Conservation (phyloP, 768 basidiomycete species). For the Lentinula detonsa region DNA sequence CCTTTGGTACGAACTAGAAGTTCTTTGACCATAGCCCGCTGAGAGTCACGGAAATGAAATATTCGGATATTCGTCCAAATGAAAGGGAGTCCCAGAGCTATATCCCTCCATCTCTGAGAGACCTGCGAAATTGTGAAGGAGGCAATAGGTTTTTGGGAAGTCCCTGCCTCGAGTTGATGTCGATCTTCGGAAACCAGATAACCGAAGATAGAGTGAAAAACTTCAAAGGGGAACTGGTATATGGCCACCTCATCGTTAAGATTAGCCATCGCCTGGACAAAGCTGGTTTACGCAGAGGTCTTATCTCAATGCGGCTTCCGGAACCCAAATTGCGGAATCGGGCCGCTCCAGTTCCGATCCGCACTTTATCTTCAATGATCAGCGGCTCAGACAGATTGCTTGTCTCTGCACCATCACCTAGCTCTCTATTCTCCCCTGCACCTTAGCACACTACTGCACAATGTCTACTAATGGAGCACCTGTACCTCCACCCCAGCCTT, state of each 20-base stretch:
- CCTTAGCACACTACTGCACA: not conserved
- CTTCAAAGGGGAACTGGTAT: not conserved
- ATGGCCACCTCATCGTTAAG: constrained; percentile 1
- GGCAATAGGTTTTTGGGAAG: not conserved
- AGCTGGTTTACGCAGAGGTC: not conserved
- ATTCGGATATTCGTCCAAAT: constrained; percentile 3
- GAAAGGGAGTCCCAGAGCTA: not conserved
- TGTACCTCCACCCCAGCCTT: constrained; percentile 1
- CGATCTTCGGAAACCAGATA: not conserved
- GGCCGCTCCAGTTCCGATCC: not conserved
- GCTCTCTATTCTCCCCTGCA: not conserved
- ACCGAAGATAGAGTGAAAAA: not conserved
- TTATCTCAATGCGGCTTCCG: not conserved
- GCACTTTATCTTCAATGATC: not conserved
- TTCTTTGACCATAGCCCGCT: not conserved
- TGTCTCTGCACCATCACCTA: not conserved
- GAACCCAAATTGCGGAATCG: not conserved
- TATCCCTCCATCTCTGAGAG: constrained; percentile 3
- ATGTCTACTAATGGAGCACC: not conserved
- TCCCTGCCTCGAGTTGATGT: not conserved
- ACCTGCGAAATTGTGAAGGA: constrained; percentile 3
- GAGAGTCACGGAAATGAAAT: constrained; percentile 1
- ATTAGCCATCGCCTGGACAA: not conserved
- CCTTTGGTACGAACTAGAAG: not conserved
- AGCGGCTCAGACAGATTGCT: not conserved